These are phyloP conservation scores for Selaginella moellendorffii DNA, from an alignment of 75 land plant species.

Conservation along the genomic window DNA sequence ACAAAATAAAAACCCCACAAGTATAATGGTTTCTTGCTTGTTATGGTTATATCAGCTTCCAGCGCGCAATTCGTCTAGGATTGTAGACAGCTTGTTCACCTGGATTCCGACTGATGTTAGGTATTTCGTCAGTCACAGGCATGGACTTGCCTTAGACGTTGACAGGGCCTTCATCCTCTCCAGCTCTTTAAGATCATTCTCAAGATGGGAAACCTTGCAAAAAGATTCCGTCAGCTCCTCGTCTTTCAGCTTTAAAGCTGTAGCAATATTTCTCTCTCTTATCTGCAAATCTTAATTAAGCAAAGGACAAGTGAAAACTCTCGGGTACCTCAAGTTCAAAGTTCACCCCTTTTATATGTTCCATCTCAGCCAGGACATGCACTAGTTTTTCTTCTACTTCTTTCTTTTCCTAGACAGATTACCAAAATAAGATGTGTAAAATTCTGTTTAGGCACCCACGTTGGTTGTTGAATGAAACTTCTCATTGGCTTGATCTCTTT, in stretches of 20 bases:
- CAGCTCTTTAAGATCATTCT: background rate
- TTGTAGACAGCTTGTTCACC: background rate
- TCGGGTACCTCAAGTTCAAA: background rate
- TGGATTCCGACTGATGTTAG: background rate
- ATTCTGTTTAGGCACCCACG: background rate
- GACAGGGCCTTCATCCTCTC: background rate
- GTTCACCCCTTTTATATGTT: background rate
- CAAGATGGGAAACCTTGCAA: background rate
- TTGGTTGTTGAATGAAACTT: no score
- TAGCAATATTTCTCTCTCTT: background rate
- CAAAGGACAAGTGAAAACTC: background rate
- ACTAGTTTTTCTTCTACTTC: background rate
- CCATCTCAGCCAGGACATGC: background rate
- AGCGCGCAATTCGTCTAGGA: constrained; percentile 2
- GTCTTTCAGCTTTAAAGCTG: background rate
- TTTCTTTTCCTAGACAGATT: background rate
- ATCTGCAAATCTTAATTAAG: background rate
- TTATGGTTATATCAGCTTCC: no score
- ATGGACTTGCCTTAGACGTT: background rate
- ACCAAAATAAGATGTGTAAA: background rate
- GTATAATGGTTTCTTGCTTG: no score
- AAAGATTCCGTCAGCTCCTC: background rate
- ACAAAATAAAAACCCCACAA: no score
- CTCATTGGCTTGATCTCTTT: constrained; percentile 13
- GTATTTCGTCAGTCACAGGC: background rate